A percentile compares a stretch with the other conserved stretches of the same genome.
These are phyloP conservation scores for Angophora floribunda DNA, from an alignment of 345 rosid species.

Conservation along the genomic window DNA sequence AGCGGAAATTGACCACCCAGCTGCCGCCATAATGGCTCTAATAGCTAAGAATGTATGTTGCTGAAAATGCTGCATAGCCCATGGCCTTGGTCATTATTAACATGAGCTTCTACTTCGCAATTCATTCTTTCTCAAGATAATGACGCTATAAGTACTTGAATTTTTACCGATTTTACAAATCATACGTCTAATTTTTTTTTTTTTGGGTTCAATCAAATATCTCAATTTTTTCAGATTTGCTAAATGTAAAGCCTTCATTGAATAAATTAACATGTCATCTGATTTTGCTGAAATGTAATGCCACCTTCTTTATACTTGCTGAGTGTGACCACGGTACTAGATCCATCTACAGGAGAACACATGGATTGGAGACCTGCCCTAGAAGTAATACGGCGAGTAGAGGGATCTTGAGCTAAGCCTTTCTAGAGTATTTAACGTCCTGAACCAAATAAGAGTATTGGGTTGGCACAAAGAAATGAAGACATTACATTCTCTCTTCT, in stretches of 20 bases:
- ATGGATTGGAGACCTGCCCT: not conserved
- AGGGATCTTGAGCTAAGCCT: rapidly evolving
- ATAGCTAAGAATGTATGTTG: not conserved
- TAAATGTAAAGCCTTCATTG: not conserved
- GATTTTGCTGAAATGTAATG: not conserved
- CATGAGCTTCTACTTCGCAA: not conserved
- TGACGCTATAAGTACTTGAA: not conserved
- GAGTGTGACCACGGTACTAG: not conserved
- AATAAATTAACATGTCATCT: not conserved
- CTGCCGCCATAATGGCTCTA: not conserved
- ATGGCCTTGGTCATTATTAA: not conserved
- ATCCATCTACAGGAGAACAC: not conserved
- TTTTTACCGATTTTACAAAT: not conserved
- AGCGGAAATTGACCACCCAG: not conserved
- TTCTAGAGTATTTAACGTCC: not conserved
- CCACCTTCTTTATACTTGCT: not conserved
- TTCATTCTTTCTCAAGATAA: not conserved
- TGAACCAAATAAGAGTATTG: rapidly evolving
- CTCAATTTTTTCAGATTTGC: not conserved
- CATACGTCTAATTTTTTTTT: not conserved
- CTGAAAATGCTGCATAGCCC: not conserved
- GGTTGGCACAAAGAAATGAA: no score
- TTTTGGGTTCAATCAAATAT: not conserved
- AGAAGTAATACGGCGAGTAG: not conserved
- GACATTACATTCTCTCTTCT: no score